Conservation (phyloP, 495 filamentous ascomycete species). For the Aspergillus campestris region DNA sequence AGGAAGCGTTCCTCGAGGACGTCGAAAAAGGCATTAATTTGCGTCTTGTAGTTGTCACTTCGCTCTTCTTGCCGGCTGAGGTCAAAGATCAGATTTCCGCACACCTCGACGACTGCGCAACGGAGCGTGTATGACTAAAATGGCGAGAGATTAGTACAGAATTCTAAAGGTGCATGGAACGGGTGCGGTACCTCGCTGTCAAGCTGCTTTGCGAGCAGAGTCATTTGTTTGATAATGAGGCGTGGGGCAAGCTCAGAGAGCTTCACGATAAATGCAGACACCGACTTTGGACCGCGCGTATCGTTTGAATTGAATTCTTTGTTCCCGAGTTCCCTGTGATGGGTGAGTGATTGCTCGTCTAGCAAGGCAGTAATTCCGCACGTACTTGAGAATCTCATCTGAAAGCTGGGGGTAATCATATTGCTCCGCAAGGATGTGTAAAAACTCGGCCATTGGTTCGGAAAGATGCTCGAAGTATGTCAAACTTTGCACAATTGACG, state of each 20-base stretch:
- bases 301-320: constrained; percentile 98
- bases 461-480: constrained; percentile 98
- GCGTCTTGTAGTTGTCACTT: constrained; percentile 81
- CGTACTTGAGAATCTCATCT: constrained; percentile 74
- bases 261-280: constrained; percentile 92
- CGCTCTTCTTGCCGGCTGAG: constrained; percentile 86
- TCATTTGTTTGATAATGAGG: constrained; percentile 95
- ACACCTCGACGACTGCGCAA: constrained; percentile 93
- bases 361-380: no score
- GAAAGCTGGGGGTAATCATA: constrained; percentile 96
- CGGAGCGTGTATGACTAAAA: constrained; percentile 80
- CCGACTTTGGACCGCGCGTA: constrained; percentile 87
- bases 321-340: constrained; percentile 72
- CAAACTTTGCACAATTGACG: constrained; percentile 91
- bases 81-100: constrained; percentile 89
- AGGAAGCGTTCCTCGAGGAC: constrained; percentile 93
- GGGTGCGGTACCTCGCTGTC: constrained; percentile 72
- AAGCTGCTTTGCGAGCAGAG: constrained; percentile 80
- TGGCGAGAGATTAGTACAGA: constrained; percentile 11
- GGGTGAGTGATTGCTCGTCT: constrained; percentile 13
- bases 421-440: constrained; percentile 92
- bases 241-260: constrained; percentile 93
- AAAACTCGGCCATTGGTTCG: constrained; percentile 97
- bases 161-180: background rate
- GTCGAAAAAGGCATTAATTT: constrained; percentile 94